Evolutionary conservation across 192 early-diverging fungal species (phyloP).

Genomic region (Diversispora eburnea): DNA sequence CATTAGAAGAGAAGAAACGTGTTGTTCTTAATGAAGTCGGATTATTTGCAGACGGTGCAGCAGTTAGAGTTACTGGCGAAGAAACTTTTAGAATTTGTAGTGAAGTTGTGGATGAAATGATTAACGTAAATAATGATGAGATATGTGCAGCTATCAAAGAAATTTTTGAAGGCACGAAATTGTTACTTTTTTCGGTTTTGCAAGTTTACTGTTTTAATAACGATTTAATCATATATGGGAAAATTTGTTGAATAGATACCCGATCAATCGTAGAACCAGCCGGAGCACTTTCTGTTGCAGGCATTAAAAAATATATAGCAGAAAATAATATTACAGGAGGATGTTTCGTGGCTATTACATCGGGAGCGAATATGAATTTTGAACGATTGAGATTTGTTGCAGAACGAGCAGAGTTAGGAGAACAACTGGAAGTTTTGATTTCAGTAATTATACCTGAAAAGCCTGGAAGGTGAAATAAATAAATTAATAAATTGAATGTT

Average conservation of each 20-base stretch:
- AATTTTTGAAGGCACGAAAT: conserved; percentile 60
- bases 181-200: neutral
- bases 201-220: neutral
- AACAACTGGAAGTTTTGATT: conserved; percentile 86
- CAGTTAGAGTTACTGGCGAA: conserved; percentile 86
- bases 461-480: conserved; percentile 61
- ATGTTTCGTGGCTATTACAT: conserved; percentile 74
- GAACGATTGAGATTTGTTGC: conserved; percentile 96
- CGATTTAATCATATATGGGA: neutral
- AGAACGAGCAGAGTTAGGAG: conserved; percentile 93
- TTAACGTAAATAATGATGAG: conserved; percentile 92
- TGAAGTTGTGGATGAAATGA: conserved; percentile 83
- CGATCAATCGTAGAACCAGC: conserved; percentile 96
- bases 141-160: conserved; percentile 92
- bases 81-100: conserved; percentile 82
- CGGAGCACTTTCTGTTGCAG: conserved; percentile 85
- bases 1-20: conserved; percentile 63
- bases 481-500: neutral
- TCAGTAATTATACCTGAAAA: conserved; percentile 89
- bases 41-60: conserved; percentile 96
- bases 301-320: conserved; percentile 76
- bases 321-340: conserved; percentile 48
- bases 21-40: conserved; percentile 76
- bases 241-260: conserved; percentile 57
- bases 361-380: conserved; percentile 99